Base-by-base conservation (phyloP, 2,329 filamentous ascomycete species). In the Nigrospora sphaerica region DNA sequence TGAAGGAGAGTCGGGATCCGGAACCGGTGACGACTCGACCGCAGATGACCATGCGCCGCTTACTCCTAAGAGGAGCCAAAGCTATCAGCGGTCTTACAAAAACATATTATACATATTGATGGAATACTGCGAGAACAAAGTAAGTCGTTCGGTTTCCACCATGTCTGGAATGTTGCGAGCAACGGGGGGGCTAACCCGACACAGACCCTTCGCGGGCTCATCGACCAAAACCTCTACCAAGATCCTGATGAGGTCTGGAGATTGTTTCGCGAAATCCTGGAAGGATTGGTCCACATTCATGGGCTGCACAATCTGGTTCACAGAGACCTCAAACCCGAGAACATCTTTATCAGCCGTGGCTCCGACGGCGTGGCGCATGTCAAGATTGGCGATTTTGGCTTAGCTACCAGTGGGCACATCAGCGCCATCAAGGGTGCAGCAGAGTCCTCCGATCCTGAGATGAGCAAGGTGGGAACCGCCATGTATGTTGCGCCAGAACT, bases 71-170 rank as follows among this genome's bases (percentile, higher is more conserved):
- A 57, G 47, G 37, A 54, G 55, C 13, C 55, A 58, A 48, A 60
- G 57, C 39, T 67, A 67, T 37, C 72, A 77, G 46, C 72, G 77
- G 38, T 68, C 79, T 4, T 77, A 79, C 49, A 80, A 79, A 44
- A 91, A 86, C 0, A 84, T 91, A 7, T 75, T 98, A 37, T 98
- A 96, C 62, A 97, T 98, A 46, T 93, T 95, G 50, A 98, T 98
- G 93, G 93, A 98, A 62, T 95, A 96, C 55, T 98, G 93, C 60
- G 92, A 97, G 62, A 93, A 92, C 61, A 81, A 87, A 54, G 82
- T 85, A 69, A 64, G 77, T 39, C 18, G 41, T 19, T 4, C 44
- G 31, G 6, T 43, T 4, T 34, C 34, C 12, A 11, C 37, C 11
- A 7, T 6, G 23, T 9, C 7, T 28, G 6, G 4, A 9, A 10